Evolutionary conservation across 371 early-diverging fungal species (phyloP), one percentile per base, ranked within the genome.

Genomic region (Mucor velutinosus): DNA sequence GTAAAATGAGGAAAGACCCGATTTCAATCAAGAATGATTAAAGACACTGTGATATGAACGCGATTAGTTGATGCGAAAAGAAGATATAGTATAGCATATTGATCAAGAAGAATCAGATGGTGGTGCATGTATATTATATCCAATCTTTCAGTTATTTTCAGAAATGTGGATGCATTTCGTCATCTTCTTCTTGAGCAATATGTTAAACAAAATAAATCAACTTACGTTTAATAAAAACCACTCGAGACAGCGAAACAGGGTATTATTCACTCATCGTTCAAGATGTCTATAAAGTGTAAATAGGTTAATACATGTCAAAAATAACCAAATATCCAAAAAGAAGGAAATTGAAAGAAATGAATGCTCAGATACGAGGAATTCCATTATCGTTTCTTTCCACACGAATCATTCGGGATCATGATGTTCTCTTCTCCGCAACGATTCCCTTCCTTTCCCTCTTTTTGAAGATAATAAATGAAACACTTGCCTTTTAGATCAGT

Each of bases 121-220:
- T 79, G 80, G 72, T 79, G 80, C 80, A 79, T 79, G 80, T 73
- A 64, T 68, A 70, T 47, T 65, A 33, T 33, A 73, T 73, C 73
- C 73, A 73, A 65, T 69, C 69, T 51, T 53, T 73, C 73, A 73
- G 55, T 67, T 62, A 51, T 75, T 55, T 73, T 73, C 78, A 75
- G 67, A 60, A 62, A 25, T 39, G 60, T 69, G 73, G 69, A 72
- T 68, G 60, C 55, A 74, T 49, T 65, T 73, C 73, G 69, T 73
- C 73, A 73, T 58, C 69, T 73, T 73, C 73, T 58, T 27, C 45
- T 57, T 58, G 14, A 37, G 19, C 67, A 60, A 63, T 62, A 53
- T 2, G 25, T 29, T n/a, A 55, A 43, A 45, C 15, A 41, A 32
- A 62, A 56, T 49, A 35, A 51, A 33, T 45, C 12, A 63, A 69